phyloP scores from a whole-genome alignment of 768 basidiomycete species.

The Suillus paluster region DNA sequence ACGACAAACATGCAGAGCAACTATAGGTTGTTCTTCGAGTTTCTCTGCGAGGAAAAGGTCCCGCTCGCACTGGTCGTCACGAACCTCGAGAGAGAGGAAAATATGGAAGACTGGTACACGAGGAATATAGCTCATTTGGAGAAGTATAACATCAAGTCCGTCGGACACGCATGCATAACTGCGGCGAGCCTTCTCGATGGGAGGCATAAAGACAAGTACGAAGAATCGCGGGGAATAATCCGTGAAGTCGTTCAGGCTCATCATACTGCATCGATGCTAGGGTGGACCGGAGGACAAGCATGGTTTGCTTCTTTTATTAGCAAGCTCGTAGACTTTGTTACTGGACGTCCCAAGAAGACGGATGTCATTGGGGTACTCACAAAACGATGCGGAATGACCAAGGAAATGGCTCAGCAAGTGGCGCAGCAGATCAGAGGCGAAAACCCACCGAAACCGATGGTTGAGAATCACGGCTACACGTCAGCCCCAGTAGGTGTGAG shows the following conservation, averaged over 20 bases:
- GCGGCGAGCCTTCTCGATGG: constrained; percentile 27
- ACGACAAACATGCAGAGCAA: constrained; percentile 42
- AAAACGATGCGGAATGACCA: constrained; percentile 29
- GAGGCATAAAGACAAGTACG: constrained; percentile 36
- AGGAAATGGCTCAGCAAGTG: background rate
- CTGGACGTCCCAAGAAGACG: background rate
- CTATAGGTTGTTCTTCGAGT: constrained; percentile 45
- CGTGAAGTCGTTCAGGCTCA: background rate
- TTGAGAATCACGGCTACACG: too few species aligned
- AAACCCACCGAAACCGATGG: too few species aligned
- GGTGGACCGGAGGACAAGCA: constrained; percentile 13
- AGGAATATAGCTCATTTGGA: constrained; percentile 30
- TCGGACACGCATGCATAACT: constrained; percentile 47
- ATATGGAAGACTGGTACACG: constrained; percentile 41
- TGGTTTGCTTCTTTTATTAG: constrained; percentile 14
- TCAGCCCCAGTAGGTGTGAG: background rate
- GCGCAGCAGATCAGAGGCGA: background rate
- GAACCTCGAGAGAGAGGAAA: constrained; percentile 41
- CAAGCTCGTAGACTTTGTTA: background rate
- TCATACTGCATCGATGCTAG: background rate
- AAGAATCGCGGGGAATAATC: constrained; percentile 30
- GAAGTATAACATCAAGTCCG: constrained; percentile 29
- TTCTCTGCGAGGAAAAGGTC: constrained; percentile 43
- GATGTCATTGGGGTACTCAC: background rate
- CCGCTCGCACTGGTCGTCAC: constrained; percentile 40